Percentiles rank a stretch among this genome's conserved stretches.
Conservation (phyloP, 2,329 filamentous ascomycete species). For the Cladosporium velox region DNA sequence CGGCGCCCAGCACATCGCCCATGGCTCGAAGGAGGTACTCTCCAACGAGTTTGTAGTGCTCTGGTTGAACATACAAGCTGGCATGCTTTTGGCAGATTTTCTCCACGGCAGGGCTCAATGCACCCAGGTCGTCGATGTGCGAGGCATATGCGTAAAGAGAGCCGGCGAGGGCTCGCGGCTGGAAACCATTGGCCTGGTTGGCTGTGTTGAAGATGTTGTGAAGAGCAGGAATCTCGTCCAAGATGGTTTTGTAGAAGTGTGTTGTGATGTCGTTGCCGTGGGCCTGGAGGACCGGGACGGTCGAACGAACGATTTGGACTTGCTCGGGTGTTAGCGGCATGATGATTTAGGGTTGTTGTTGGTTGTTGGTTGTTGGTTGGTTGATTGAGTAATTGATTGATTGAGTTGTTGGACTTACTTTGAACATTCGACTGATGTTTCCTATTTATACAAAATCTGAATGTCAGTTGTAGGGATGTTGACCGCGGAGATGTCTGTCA, state of each 20-base stretch:
- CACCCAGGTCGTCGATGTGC: constrained; percentile 69
- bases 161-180: constrained; percentile 68
- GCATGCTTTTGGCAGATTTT: constrained; percentile 77
- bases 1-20: constrained; percentile 65
- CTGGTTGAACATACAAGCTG: constrained; percentile 66
- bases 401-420: neutral
- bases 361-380: neutral
- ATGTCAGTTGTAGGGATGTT: neutral
- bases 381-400: neutral
- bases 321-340: constrained; percentile 62
- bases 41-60: constrained; percentile 71
- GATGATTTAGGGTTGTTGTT: neutral
- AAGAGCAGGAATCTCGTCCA: constrained; percentile 65
- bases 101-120: constrained; percentile 59
- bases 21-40: constrained; percentile 69
- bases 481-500: constrained; percentile 19
- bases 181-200: constrained; percentile 67
- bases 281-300: constrained; percentile 67
- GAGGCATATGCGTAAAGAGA: constrained; percentile 71
- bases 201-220: constrained; percentile 71
- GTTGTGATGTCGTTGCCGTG: constrained; percentile 69
- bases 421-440: neutral
- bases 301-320: constrained; percentile 66
- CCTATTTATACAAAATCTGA: constrained; percentile 5
- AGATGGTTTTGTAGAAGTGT: constrained; percentile 72